Evolutionary conservation across 2,329 filamentous ascomycete species (phyloP), one percentile per base, ranked within the genome.

Genomic region (Apiospora phragmitis): DNA sequence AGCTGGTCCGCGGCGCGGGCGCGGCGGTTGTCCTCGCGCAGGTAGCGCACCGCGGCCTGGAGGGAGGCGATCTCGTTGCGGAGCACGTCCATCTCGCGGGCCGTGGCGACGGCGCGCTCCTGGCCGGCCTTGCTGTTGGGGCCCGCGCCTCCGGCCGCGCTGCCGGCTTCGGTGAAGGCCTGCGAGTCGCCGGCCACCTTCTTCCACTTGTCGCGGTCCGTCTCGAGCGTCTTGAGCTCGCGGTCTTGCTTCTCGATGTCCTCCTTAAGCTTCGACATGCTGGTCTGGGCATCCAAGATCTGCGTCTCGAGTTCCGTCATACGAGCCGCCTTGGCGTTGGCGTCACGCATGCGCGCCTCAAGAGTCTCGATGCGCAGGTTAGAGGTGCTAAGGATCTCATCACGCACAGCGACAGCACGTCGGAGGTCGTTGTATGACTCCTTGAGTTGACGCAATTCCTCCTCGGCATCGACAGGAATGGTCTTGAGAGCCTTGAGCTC

Each of bases 311-410:
- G 85, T 69, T 90, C 89, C 26, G 85, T 84, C 74, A 94, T 93
- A 68, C 87, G 87, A 68, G 90, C 89, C 18, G 93, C 90, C 81
- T 95, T 95, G 79, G 92, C 90, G 74, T 91, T 90, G 7, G 93
- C 93, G 77, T 97, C 94, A 71, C 91, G 90, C 91, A 96, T 95
- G 70, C 94, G 88, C 9, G 93, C 93, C 80, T 97, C 93, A 47
- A 98, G 90, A 51, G 96, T 93, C 81, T 98, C 95, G 75, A 98
- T 97, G 81, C 96, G 95, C 75, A 98, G 92, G n/a, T 92, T 89
- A 32, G 93, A 88, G 71, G 97, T 95, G 80, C 97, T 94, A 68
- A 97, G 89, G 45, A 92, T 91, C 79, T 95, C 93, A 74, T 97
- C 94, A 73, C 92, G 91, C 73, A 91, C 88, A 1, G 92, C 90